A percentile compares a stretch with the other conserved stretches of the same genome.
Evolutionary conservation across 768 basidiomycete species (phyloP).

Genomic region (Boletus pseudopeckii): DNA sequence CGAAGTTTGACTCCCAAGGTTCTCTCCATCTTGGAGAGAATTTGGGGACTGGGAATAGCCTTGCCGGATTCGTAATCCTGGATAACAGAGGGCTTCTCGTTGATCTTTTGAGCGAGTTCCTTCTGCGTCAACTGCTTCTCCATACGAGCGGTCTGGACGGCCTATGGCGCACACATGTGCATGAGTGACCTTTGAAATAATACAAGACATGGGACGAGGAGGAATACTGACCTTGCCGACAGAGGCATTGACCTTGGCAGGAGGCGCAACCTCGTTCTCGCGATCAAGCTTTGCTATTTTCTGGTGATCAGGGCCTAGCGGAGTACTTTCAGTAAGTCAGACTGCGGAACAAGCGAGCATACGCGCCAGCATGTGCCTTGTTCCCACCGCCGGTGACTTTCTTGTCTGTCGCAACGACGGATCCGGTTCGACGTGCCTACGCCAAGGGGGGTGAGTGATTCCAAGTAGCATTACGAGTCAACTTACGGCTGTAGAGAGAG

Average conservation of each 20-base stretch:
- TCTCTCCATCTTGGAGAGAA: slow-evolving; percentile 87
- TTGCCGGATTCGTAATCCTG: slow-evolving; percentile 89
- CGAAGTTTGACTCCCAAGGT: slow-evolving; percentile 83
- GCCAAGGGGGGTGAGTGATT: slow-evolving; percentile 5
- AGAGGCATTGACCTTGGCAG: slow-evolving; percentile 67
- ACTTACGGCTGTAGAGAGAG: slow-evolving; percentile 49
- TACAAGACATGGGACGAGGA: not conserved
- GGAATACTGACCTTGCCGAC: slow-evolving; percentile 62
- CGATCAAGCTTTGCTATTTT: slow-evolving; percentile 91
- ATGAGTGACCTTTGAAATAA: not conserved
- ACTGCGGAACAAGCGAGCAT: not conserved
- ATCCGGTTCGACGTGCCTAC: slow-evolving; percentile 72
- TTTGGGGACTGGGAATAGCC: slow-evolving; percentile 82
- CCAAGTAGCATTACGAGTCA: not conserved
- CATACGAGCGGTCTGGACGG: slow-evolving; percentile 77
- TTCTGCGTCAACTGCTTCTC: slow-evolving; percentile 85
- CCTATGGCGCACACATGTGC: slow-evolving; percentile 39
- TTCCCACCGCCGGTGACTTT: slow-evolving; percentile 66
- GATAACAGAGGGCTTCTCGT: slow-evolving; percentile 85
- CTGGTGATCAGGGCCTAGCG: slow-evolving; percentile 84
- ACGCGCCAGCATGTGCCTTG: slow-evolving; percentile 71
- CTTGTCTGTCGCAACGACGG: slow-evolving; percentile 81
- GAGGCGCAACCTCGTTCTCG: slow-evolving; percentile 94
- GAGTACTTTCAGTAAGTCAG: not conserved
- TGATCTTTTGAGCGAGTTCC: slow-evolving; percentile 88